Conservation (phyloP, 23 red algal genomes). For the Gracilariopsis chorda region DNA sequence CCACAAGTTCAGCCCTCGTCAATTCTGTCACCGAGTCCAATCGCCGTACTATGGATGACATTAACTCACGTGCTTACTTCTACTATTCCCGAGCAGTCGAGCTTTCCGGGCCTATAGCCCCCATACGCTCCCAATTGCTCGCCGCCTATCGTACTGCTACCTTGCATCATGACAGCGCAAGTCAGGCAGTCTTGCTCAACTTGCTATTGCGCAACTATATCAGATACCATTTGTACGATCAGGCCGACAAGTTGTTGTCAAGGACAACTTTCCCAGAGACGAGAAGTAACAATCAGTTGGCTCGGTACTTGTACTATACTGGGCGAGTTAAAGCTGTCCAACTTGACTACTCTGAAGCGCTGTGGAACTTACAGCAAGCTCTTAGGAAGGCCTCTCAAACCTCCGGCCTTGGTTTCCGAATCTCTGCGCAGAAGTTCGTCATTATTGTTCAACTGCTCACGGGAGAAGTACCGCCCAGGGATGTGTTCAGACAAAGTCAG, state of each 20-base stretch:
- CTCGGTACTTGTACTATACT: slow-evolving; percentile 91
- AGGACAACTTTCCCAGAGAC: slow-evolving; percentile 92
- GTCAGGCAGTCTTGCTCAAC: slow-evolving; percentile 94
- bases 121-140: slow-evolving; percentile 71
- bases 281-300: slow-evolving; percentile 96
- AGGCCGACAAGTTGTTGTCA: slow-evolving; percentile 93
- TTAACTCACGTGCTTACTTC: slow-evolving; percentile 85
- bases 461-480: slow-evolving; percentile 85
- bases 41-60: slow-evolving; percentile 91
- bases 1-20: slow-evolving; percentile 49
- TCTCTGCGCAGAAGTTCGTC: slow-evolving; percentile 74
- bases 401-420: slow-evolving; percentile 81
- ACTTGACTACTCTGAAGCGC: slow-evolving; percentile 93
- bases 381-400: slow-evolving; percentile 92
- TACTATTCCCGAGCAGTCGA: slow-evolving; percentile 84
- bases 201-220: slow-evolving; percentile 90
- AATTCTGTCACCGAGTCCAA: slow-evolving; percentile 53
- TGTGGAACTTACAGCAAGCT: slow-evolving; percentile 89
- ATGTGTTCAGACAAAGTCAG: slow-evolving; percentile 68
- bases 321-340: slow-evolving; percentile 91
- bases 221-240: slow-evolving; percentile 77
- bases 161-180: slow-evolving; percentile 77
- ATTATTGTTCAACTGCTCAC: slow-evolving; percentile 94
- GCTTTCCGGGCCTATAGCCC: slow-evolving; percentile 35
- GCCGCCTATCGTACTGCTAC: slow-evolving; percentile 85